phyloP scores from a whole-genome alignment of 1,139 yeast species.

The Pichia terricola region DNA sequence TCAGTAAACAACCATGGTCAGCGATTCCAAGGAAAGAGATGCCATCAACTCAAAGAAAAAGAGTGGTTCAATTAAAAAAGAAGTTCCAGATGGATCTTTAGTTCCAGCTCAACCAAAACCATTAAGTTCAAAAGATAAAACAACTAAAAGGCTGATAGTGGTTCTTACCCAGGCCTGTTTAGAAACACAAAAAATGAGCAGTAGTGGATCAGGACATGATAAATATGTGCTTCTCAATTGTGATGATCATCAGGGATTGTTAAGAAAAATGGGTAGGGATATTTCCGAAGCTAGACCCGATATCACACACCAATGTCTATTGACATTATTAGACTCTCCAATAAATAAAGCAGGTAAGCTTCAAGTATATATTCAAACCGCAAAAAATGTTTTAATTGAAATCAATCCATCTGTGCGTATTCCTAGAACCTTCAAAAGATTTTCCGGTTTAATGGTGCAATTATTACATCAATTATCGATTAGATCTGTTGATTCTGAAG shows the following conservation, averaged over 20 bases:
- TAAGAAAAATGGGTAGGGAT: constrained; percentile 93
- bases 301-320: constrained; percentile 89
- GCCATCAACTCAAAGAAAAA: constrained; percentile 26
- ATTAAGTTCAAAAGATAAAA: constrained; percentile 74
- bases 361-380: constrained; percentile 93
- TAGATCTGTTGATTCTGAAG: constrained; percentile 91
- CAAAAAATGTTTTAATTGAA: constrained; percentile 88
- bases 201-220: constrained; percentile 76
- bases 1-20: constrained; percentile 26
- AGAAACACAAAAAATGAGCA: constrained; percentile 82
- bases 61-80: constrained; percentile 20
- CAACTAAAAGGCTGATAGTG: constrained; percentile 76
- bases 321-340: constrained; percentile 90
- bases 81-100: constrained; percentile 53
- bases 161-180: constrained; percentile 92
- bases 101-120: constrained; percentile 81
- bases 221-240: constrained; percentile 89
- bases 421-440: constrained; percentile 95
- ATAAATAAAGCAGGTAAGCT: constrained; percentile 94
- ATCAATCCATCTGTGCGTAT: constrained; percentile 95
- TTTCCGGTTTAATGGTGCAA: constrained; percentile 96
- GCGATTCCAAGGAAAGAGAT: constrained; percentile 35
- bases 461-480: constrained; percentile 84
- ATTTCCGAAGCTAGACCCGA: constrained; percentile 98
- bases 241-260: constrained; percentile 94